Conservation (phyloP, 1,284 basidiomycete genomes). For the Tilletia walkeri region DNA sequence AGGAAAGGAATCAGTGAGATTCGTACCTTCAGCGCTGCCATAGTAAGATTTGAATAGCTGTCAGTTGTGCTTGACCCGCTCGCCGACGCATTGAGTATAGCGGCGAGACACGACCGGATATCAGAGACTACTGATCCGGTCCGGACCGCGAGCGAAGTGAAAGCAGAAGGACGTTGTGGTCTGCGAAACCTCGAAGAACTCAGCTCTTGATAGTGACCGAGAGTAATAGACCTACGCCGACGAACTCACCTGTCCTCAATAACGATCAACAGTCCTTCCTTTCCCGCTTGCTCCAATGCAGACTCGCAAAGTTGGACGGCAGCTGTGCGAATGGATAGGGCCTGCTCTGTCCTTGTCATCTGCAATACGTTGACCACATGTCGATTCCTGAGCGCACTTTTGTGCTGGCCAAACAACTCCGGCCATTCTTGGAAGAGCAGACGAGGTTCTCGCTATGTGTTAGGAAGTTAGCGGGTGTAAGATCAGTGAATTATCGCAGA, state of each 20-base stretch:
- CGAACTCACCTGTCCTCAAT: conserved; percentile 14
- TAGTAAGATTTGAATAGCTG: not conserved
- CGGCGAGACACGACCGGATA: not conserved
- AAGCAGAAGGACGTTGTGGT: conserved; percentile 5
- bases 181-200: not conserved
- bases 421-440: conserved; percentile 12
- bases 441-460: not conserved
- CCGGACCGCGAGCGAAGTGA: conserved; percentile 6
- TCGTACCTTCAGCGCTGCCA: conserved; percentile 3
- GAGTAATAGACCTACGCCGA: not conserved
- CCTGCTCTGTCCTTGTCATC: conserved; percentile 6
- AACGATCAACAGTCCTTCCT: conserved; percentile 2
- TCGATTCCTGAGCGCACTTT: not conserved
- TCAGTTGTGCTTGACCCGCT: not conserved
- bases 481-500: not conserved
- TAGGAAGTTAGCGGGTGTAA: not conserved
- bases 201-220: too few relatives aligned
- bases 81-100: not conserved
- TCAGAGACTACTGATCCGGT: conserved; percentile 6
- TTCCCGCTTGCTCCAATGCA: not conserved
- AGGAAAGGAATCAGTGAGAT: not conserved
- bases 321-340: not conserved
- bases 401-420: not conserved
- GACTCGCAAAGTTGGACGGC: conserved; percentile 5
- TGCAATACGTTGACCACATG: not conserved